These are phyloP conservation scores for Entomophthora muscae DNA, from an alignment of 371 early-diverging fungal genomes.

Conservation along the genomic window DNA sequence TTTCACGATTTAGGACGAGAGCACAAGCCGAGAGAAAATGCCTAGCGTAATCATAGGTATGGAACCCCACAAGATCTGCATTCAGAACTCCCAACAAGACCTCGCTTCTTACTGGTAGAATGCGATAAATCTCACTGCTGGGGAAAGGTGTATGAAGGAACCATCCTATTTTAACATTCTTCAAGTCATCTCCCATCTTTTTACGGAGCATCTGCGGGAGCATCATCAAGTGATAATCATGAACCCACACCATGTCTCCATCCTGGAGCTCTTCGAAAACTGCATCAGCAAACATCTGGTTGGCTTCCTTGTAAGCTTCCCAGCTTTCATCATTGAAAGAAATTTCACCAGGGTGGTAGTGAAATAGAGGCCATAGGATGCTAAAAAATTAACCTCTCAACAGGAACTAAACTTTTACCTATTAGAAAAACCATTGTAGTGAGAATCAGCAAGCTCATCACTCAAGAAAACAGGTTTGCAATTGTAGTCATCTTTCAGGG, in stretches of 20 bases:
- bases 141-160: conserved; percentile 99
- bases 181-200: conserved; percentile 18
- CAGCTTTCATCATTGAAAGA: conserved; percentile 81
- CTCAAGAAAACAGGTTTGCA: conserved; percentile 94
- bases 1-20: conserved; percentile 74
- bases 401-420: conserved; percentile 27
- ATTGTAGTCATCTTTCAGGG: conserved; percentile 61
- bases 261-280: conserved; percentile 64
- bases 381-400: conserved; percentile 18
- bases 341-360: conserved; percentile 96
- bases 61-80: conserved; percentile 93
- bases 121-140: conserved; percentile 66
- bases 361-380: conserved; percentile 97
- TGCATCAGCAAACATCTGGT: conserved; percentile 76
- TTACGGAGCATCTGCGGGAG: conserved; percentile 75
- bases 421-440: conserved; percentile 99
- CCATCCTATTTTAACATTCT: conserved; percentile 88
- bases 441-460: conserved; percentile 88
- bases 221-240: conserved; percentile 99
- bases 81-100: conserved; percentile 81
- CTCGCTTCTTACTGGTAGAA: conserved; percentile 79
- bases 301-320: conserved; percentile 91
- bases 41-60: conserved; percentile 97
- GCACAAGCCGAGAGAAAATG: conserved; percentile 96
- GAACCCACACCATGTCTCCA: conserved; percentile 98